Base-by-base conservation (phyloP, 2,329 filamentous ascomycete genomes). In the Dactylellina cionopaga region DNA sequence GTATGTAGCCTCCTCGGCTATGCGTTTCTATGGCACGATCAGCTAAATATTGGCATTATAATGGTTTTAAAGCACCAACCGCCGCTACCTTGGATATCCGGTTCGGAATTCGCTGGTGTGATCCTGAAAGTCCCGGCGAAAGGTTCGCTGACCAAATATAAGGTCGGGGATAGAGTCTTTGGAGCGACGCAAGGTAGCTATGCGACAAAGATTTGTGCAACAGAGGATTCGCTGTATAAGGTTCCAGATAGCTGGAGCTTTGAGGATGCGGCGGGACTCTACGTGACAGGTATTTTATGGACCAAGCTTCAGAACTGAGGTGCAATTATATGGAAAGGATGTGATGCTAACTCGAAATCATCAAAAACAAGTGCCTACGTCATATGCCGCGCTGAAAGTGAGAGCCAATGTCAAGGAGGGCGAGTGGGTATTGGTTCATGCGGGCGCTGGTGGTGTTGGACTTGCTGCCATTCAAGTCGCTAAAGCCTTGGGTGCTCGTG, bases 381-480 rank as follows among this genome's bases (percentile, higher is more conserved):
- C 89, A 76, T 98, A 96, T 79, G 91, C 89, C 1, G 92, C 88
- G 0, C 83, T 98, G 19, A 92, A 96, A 2, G 85, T 88, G 15
- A 85, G 94, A 51, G 94, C 92, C 0, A 85, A 87, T 2, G 84
- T 97, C 41, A 89, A 92, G 81, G 81, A 86, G 37, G 92, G 92
- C 0, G 94, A 98, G 77, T 90, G 87, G 81, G 93, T 97, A 1
- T 87, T 98, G 6, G 88, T 98, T 11, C 94, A 98, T 79, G 94
- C 94, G 0, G 94, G 92, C 0, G 94, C 94, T 0, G 94, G 94
- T 1, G 94, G 94, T 13, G 94, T 97, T 9, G 94, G 94, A 0
- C 83, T 97, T 1, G 92, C 93, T 1, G 94, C 94, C 3, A 92
- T 98, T 22, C 94, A 97, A 80, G 88, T 98, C 72, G 94, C 94